A percentile compares a stretch with the other conserved stretches of the same genome.
Evolutionary conservation across 148 eudicot genomes (phyloP).

Genomic region (Cornus suecica): DNA sequence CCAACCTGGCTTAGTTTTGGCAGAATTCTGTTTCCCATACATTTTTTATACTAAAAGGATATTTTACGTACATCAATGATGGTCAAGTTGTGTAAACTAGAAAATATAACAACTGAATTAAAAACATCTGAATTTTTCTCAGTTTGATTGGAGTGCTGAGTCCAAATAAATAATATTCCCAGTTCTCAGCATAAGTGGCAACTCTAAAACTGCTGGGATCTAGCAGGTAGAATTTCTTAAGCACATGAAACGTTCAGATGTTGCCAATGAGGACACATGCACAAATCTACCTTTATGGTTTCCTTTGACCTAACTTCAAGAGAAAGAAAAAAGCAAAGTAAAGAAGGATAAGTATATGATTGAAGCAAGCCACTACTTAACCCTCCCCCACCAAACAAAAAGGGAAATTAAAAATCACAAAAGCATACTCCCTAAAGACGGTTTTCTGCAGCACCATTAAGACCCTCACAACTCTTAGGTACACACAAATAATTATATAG

Average conservation of each 20-base stretch:
- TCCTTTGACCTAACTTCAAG: background rate
- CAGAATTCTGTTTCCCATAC: background rate
- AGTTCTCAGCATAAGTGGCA: background rate
- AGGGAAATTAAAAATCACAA: too few relatives aligned
- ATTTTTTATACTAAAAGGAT: too few relatives aligned
- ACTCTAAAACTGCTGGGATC: background rate
- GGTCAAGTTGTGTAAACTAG: background rate
- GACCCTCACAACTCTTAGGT: too few relatives aligned
- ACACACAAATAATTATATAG: too few relatives aligned
- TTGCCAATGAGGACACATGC: background rate
- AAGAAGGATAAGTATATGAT: background rate
- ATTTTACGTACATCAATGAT: too few relatives aligned
- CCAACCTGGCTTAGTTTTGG: background rate
- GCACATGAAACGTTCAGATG: background rate
- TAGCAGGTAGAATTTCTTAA: background rate
- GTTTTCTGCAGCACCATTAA: too few relatives aligned
- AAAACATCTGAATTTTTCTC: background rate
- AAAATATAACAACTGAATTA: too few relatives aligned
- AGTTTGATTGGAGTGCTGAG: background rate
- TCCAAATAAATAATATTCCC: background rate
- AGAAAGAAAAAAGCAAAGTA: too few relatives aligned
- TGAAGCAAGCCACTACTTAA: background rate
- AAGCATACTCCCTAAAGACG: too few relatives aligned
- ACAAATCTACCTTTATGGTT: background rate
- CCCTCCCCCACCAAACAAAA: too few relatives aligned